phyloP scores from a whole-genome alignment of 1,139 yeast species.

The Suhomyces wounanorum region DNA sequence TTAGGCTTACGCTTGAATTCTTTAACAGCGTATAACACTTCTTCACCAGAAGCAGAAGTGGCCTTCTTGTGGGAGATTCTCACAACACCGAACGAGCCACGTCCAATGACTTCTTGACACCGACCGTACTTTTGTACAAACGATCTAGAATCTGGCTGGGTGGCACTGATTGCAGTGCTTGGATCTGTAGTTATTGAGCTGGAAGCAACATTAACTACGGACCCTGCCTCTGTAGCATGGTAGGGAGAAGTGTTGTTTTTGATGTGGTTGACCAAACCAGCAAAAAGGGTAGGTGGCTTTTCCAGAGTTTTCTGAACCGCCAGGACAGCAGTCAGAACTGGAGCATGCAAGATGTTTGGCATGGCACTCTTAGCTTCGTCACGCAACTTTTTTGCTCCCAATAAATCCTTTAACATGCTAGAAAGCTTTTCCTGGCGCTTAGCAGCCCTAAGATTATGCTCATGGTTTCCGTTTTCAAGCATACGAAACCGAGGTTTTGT shows the following conservation, averaged over 20 bases:
- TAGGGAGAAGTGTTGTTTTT: slow-evolving; percentile 37
- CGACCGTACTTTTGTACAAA: slow-evolving; percentile 53
- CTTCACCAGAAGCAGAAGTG: slow-evolving; percentile 22
- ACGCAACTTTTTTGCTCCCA: slow-evolving; percentile 78
- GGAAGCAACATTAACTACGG: background rate
- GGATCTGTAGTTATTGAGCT: slow-evolving; percentile 1
- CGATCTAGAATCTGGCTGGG: slow-evolving; percentile 37
- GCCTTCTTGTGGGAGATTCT: slow-evolving; percentile 46
- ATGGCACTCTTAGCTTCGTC: slow-evolving; percentile 84
- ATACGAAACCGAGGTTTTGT: slow-evolving; percentile 50
- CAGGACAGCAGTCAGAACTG: slow-evolving; percentile 12
- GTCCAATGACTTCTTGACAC: slow-evolving; percentile 52
- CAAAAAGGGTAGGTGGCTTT: slow-evolving; percentile 76
- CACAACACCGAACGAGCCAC: slow-evolving; percentile 52
- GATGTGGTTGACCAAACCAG: slow-evolving; percentile 76
- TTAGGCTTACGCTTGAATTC: slow-evolving; percentile 46
- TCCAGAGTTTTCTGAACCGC: slow-evolving; percentile 16
- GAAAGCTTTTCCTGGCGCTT: slow-evolving; percentile 87
- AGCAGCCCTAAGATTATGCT: slow-evolving; percentile 74
- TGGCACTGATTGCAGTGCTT: background rate
- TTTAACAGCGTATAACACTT: slow-evolving; percentile 48
- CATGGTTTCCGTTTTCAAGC: slow-evolving; percentile 70
- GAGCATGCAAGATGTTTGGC: slow-evolving; percentile 53
- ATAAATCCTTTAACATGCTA: slow-evolving; percentile 80
- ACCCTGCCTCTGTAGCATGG: slow-evolving; percentile 16